phyloP scores from a whole-genome alignment of 2,329 filamentous ascomycete species.

The Fusarium proliferatum region DNA sequence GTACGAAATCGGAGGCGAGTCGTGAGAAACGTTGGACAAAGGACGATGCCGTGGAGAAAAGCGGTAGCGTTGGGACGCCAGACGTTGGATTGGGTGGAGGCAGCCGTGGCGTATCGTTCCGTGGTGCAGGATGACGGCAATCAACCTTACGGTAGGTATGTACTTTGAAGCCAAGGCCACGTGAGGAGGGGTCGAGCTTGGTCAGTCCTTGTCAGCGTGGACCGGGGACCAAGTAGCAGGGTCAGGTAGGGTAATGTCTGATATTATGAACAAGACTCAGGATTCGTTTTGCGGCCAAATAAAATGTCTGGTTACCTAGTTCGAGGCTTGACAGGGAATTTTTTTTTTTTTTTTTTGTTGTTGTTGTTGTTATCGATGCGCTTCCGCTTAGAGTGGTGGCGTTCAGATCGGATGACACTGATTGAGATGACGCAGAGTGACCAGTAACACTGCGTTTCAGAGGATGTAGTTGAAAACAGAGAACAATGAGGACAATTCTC shows the following conservation, averaged over 20 bases:
- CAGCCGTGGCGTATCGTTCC: conserved; percentile 21
- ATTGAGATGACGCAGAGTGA: conserved; percentile 25
- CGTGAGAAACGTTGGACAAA: conserved; percentile 31
- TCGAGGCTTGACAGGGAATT: neutral
- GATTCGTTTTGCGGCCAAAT: conserved; percentile 22
- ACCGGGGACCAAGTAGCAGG: conserved; percentile 15
- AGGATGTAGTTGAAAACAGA: neutral
- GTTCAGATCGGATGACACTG: conserved; percentile 21
- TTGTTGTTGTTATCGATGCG: neutral
- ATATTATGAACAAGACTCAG: neutral
- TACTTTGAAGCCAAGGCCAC: conserved; percentile 37
- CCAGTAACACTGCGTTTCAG: neutral
- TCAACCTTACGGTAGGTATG: conserved; percentile 1
- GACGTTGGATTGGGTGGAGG: conserved; percentile 28
- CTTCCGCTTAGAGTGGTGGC: conserved; percentile 3
- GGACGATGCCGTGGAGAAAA: conserved; percentile 27
- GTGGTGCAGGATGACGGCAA: conserved; percentile 38
- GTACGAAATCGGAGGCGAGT: conserved; percentile 12
- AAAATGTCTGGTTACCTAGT: neutral
- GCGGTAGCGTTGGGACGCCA: conserved; percentile 25
- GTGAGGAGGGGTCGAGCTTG: conserved; percentile 45
- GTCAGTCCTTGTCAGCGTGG: conserved; percentile 36
- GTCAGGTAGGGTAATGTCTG: conserved; percentile 15
- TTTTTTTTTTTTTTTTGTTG: neutral
- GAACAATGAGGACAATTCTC: neutral